Percentiles rank a stretch among this genome's conserved stretches.
phyloP scores from a whole-genome alignment of 2,329 filamentous ascomycete species.

The Magnaporthiopsis poae region DNA sequence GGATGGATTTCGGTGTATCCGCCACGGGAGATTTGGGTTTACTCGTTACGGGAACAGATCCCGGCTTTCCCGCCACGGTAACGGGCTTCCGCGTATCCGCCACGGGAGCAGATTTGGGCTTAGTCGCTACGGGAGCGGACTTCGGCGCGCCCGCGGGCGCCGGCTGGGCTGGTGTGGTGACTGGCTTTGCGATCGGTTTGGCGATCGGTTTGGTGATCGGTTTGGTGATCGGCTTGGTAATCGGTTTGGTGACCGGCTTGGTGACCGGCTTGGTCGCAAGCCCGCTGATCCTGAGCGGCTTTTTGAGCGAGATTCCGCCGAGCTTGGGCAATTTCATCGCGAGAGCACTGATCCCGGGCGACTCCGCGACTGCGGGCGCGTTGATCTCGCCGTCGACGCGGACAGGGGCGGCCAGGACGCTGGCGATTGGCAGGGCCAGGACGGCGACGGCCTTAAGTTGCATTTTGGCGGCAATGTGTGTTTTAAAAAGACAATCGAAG shows the following conservation, averaged over 20 bases:
- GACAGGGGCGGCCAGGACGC: constrained; percentile 1
- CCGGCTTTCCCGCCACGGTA: too few species aligned
- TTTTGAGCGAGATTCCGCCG: too few species aligned
- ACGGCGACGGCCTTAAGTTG: neutral
- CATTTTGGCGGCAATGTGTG: neutral
- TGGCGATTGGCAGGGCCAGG: neutral
- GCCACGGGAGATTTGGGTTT: too few species aligned
- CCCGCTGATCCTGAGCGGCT: too few species aligned
- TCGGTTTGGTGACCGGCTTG: neutral
- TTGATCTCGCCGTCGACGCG: neutral
- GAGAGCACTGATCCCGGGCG: too few species aligned
- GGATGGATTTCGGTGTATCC: too few species aligned
- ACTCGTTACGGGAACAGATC: too few species aligned
- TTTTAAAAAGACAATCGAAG: neutral
- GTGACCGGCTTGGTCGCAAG: neutral
- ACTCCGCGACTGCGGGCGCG: neutral
- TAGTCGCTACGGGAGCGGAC: too few species aligned
- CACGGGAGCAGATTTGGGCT: too few species aligned
- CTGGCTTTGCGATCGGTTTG: neutral
- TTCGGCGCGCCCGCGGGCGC: neutral
- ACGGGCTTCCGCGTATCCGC: neutral
- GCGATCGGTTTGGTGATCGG: neutral
- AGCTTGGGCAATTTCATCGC: too few species aligned
- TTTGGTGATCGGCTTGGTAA: too few species aligned
- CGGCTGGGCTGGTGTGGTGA: neutral